Evolutionary conservation across 2,329 filamentous ascomycete species (phyloP), one percentile per base, ranked within the genome.

Genomic region (Cephalotrichum gorgonifer): DNA sequence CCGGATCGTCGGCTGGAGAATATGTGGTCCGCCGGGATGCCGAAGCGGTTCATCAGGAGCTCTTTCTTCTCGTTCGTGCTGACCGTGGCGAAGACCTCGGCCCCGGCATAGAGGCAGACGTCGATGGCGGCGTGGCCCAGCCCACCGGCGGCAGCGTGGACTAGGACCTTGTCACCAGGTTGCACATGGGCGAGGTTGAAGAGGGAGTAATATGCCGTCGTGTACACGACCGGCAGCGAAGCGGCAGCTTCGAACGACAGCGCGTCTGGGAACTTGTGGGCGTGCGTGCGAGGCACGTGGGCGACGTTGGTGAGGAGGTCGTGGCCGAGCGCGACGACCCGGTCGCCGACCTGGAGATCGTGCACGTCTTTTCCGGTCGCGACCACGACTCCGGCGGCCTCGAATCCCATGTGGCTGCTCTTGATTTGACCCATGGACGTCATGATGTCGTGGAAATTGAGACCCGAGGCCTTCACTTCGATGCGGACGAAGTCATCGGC

Each of bases 81-180:
- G 2, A 65, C 63, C 0, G 66, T 68, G 2, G 56, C 57, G 28
- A 58, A 66, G 0, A 69, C 54, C 20, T 61, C 52, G 1, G 60
- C 60, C 1, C 60, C 60, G 1, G 59, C 53, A 46, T 69, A 65
- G 23, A 58, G 45, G 1, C 54, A 54, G 1, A 67, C 45, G 39
- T 57, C 53, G 0, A 68, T 51, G 2, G 63, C 63, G 1, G 60
- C 56, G 12, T 60, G 57, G 0, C 65, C 65, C 0, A 62, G 53
- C 2, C 58, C 60, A 2, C 64, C 62, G 1, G 56, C 54, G 2
- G 57, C 65, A 1, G 58, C 53, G 47, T 69, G 66, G 4, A 69
- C 63, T 2, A 69, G 51, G 1, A 68, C 56, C 2, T 48, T 56
- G 28, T 62, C 61, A 3, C 63, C 65, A 1, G 58, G 57, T 4